phyloP scores from a whole-genome alignment of 2,329 filamentous ascomycete genomes.

The Nigrospora oryzae region DNA sequence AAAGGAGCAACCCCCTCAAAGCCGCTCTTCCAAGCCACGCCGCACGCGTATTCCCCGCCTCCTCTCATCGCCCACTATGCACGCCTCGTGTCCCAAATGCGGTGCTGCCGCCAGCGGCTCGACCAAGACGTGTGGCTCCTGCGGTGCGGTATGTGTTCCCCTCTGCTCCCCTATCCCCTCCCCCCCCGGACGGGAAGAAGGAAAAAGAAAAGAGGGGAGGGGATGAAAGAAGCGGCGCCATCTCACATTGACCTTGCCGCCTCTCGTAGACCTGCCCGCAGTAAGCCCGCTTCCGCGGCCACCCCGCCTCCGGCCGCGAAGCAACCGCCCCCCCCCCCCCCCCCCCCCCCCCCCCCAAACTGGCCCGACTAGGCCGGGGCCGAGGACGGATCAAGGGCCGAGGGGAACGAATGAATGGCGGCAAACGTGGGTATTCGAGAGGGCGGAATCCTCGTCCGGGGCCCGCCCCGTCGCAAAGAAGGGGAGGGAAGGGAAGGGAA shows the following conservation, averaged over 20 bases:
- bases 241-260: slow-evolving; percentile 1
- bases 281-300: slow-evolving; percentile 4
- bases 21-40: neutral
- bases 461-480: too few species aligned
- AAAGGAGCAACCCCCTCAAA: neutral
- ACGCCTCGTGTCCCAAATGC: slow-evolving; percentile 49
- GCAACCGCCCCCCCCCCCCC: too few species aligned
- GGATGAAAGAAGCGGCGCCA: neutral
- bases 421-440: neutral
- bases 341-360: too few species aligned
- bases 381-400: too few species aligned
- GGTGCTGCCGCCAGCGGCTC: slow-evolving; percentile 32
- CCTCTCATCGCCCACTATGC: slow-evolving; percentile 22
- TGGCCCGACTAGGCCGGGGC: too few species aligned
- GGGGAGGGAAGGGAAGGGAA: too few species aligned
- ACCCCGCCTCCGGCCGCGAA: too few species aligned
- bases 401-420: neutral
- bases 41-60: neutral
- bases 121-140: slow-evolving; percentile 45
- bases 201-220: neutral
- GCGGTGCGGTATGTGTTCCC: slow-evolving; percentile 38
- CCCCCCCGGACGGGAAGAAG: neutral
- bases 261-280: slow-evolving; percentile 11
- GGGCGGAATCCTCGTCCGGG: too few species aligned
- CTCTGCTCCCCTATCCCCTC: neutral